Percentiles rank a stretch among this genome's conserved stretches.
Evolutionary conservation across 352 stramenopile species (phyloP).

Genomic region (Phytophthora cryptogea): DNA sequence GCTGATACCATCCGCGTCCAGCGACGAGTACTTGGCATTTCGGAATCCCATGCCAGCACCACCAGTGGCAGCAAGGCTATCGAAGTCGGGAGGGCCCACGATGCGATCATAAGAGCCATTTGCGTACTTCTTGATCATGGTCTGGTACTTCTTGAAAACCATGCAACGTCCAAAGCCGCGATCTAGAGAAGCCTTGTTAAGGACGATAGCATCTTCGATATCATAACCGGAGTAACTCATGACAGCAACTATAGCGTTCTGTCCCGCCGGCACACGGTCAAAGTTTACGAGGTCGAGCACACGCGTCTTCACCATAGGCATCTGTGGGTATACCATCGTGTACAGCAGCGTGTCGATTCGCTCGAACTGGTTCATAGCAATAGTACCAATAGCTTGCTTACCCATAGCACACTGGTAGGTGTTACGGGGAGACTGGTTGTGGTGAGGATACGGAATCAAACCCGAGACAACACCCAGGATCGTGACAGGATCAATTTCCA

Average conservation of each 20-base stretch:
- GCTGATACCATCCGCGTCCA: constrained; percentile 97
- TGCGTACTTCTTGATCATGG: constrained; percentile 96
- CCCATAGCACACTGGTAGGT: constrained; percentile 99
- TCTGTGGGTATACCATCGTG: constrained; percentile 99
- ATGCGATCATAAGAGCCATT: constrained; percentile 97
- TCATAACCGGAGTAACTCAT: constrained; percentile 99
- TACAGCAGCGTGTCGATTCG: constrained; percentile 99
- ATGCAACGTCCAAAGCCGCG: constrained; percentile 99
- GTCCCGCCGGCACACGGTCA: constrained; percentile 96
- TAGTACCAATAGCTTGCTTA: constrained; percentile 99
- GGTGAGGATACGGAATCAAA: constrained; percentile 99
- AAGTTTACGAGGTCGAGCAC: constrained; percentile 99
- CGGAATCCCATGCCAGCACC: constrained; percentile 67
- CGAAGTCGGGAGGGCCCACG: constrained; percentile 90
- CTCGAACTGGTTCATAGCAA: constrained; percentile 99
- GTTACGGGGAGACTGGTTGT: constrained; percentile 99
- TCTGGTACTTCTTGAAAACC: constrained; percentile 98
- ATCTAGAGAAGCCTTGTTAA: constrained; percentile 98
- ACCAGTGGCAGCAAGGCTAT: constrained; percentile 61
- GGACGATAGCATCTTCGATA: constrained; percentile 99
- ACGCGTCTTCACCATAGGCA: constrained; percentile 99
- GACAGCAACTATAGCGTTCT: constrained; percentile 99
- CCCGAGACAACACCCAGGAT: constrained; percentile 98
- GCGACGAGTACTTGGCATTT: constrained; percentile 91
- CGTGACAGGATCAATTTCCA: constrained; percentile 99